Conservation (phyloP, 345 rosid species). For the Ricinus communis region DNA sequence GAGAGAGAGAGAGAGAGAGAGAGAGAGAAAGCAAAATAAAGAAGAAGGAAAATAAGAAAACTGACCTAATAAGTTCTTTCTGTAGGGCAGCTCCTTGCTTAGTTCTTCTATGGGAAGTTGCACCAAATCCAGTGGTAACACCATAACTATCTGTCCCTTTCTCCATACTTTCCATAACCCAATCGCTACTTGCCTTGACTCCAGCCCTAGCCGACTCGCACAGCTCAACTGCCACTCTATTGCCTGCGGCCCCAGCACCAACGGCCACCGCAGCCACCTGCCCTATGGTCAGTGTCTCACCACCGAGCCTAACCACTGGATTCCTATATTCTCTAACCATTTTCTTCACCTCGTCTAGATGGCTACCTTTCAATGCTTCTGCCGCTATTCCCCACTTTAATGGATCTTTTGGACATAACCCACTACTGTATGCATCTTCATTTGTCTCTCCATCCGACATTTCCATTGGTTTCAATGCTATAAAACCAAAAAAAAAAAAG, state of each 20-base stretch:
- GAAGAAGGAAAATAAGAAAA: neutral
- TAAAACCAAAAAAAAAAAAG: neutral
- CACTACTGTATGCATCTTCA: neutral
- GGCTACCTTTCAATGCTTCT: neutral
- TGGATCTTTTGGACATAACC: neutral
- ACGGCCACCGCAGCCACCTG: neutral
- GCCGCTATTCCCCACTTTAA: neutral
- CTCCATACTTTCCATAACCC: neutral
- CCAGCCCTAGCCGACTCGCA: neutral
- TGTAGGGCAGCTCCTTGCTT: neutral
- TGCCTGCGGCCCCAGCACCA: neutral
- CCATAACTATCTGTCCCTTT: constrained; percentile 3
- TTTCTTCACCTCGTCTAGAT: neutral
- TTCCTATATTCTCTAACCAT: neutral
- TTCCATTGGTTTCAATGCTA: neutral
- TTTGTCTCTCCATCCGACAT: neutral
- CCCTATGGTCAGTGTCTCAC: neutral
- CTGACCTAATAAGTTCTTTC: constrained; percentile 6
- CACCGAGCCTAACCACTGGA: neutral
- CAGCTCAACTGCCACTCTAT: neutral
- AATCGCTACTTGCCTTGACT: constrained; percentile 1
- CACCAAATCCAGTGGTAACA: neutral
- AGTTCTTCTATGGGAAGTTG: neutral
- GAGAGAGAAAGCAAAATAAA: too few species aligned
- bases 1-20: too few species aligned